These are phyloP conservation scores for Calonectria hongkongensis DNA, from an alignment of 2,329 filamentous ascomycete genomes.

Conservation along the genomic window DNA sequence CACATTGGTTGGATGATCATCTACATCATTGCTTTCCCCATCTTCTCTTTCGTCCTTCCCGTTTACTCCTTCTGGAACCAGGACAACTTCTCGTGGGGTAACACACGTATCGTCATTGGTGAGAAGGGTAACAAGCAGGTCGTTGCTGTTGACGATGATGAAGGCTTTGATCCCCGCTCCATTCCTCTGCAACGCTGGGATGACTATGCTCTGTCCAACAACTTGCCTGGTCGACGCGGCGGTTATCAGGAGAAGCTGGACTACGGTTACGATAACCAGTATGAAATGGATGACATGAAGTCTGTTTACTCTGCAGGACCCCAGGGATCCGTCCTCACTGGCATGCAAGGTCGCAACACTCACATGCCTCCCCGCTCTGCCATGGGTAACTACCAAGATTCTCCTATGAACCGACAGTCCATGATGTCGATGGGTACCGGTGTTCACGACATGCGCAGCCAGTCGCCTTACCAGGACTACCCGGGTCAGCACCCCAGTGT, in stretches of 20 bases:
- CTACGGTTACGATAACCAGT: constrained; percentile 83
- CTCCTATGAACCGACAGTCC: constrained; percentile 78
- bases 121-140: constrained; percentile 94
- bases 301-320: constrained; percentile 95
- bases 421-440: constrained; percentile 79
- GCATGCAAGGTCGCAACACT: constrained; percentile 82
- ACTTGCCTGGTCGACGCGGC: constrained; percentile 92
- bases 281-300: constrained; percentile 98
- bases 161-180: constrained; percentile 91
- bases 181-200: constrained; percentile 98
- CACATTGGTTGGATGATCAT: constrained; percentile 99
- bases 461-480: constrained; percentile 76
- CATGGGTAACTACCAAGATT: constrained; percentile 69
- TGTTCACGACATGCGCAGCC: constrained; percentile 67
- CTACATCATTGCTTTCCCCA: constrained; percentile 95
- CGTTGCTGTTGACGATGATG: constrained; percentile 88
- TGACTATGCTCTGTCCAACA: constrained; percentile 91
- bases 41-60: constrained; percentile 93
- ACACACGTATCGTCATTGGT: constrained; percentile 96
- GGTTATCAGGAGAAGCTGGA: constrained; percentile 78
- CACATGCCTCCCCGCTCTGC: constrained; percentile 89
- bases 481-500: constrained; percentile 74
- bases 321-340: constrained; percentile 90
- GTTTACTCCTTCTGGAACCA: constrained; percentile 99
- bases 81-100: constrained; percentile 99